Conservation (phyloP, 179 eudicot species). For the Sideroxylon spinosum region DNA sequence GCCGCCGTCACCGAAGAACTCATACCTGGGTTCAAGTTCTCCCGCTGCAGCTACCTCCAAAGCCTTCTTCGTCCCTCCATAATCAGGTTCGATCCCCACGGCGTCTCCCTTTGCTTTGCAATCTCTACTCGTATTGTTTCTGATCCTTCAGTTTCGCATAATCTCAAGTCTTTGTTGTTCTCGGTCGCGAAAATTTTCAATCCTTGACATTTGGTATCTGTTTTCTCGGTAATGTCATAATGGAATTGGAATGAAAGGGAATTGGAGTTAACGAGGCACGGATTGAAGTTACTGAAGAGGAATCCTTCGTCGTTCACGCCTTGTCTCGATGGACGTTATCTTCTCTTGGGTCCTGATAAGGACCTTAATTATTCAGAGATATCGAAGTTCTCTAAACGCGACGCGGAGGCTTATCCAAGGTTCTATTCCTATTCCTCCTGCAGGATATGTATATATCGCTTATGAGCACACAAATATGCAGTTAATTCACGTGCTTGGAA, state of each 20-base stretch:
- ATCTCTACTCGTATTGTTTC: not conserved
- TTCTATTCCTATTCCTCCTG: constrained; percentile 6
- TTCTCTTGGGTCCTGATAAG: constrained; percentile 75
- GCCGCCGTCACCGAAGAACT: constrained; percentile 98
- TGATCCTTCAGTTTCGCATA: not conserved
- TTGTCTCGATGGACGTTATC: constrained; percentile 78
- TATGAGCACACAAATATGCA: not conserved
- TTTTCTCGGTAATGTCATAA: not conserved
- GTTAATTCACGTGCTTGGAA: not conserved
- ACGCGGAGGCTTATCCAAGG: constrained; percentile 93
- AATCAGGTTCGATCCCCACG: constrained; percentile 39
- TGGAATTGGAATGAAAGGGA: constrained; percentile 41
- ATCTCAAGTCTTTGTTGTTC: not conserved
- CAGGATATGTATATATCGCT: not conserved
- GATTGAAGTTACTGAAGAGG: constrained; percentile 75
- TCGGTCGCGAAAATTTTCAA: not conserved
- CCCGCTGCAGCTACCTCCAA: constrained; percentile 97
- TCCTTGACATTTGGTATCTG: not conserved
- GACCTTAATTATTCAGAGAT: constrained; percentile 70
- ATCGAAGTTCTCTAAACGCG: constrained; percentile 70
- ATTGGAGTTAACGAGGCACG: constrained; percentile 75
- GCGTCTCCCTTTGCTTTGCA: not conserved
- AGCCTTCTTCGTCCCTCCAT: constrained; percentile 91
- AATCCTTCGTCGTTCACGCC: constrained; percentile 92
- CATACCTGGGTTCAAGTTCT: constrained; percentile 86